A percentile compares a stretch with the other conserved stretches of the same genome.
phyloP scores from a whole-genome alignment of 129 eudicot genomes.

The Gnaphalium uliginosum region DNA sequence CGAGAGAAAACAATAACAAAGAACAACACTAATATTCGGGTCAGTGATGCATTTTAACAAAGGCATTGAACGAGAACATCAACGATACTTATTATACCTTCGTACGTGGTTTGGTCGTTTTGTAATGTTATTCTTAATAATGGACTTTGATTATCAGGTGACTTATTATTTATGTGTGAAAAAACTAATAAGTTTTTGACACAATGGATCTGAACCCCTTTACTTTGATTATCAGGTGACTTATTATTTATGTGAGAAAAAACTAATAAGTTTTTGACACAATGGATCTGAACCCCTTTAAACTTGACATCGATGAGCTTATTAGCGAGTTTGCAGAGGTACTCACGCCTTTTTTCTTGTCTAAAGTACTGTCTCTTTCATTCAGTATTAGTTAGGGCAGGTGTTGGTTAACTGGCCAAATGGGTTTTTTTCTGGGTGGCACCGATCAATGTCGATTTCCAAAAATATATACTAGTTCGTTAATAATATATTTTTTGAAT shows the following conservation, averaged over 20 bases:
- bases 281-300: constrained; percentile 66
- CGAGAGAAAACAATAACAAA: no score
- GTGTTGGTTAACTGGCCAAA: not conserved
- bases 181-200: not conserved
- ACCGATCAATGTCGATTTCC: no score
- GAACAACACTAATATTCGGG: no score
- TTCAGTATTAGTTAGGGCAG: not conserved
- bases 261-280: not conserved
- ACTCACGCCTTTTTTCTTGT: not conserved
- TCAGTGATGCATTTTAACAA: no score
- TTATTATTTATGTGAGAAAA: not conserved
- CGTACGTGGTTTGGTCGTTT: not conserved
- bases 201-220: constrained; percentile 66
- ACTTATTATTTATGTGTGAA: not conserved
- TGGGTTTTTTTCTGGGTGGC: no score
- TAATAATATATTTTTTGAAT: no score
- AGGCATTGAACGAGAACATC: no score
- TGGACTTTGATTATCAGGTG: constrained; percentile 24
- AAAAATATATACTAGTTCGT: no score
- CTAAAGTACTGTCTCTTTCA: not conserved
- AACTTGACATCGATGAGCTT: constrained; percentile 81
- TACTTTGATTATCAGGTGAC: constrained; percentile 25
- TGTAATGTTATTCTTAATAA: constrained; percentile 15
- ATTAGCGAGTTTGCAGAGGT: constrained; percentile 68
- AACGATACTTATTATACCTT: no score